phyloP scores from a whole-genome alignment of 306 rosid species.

The Elaeagnus macrophylla region DNA sequence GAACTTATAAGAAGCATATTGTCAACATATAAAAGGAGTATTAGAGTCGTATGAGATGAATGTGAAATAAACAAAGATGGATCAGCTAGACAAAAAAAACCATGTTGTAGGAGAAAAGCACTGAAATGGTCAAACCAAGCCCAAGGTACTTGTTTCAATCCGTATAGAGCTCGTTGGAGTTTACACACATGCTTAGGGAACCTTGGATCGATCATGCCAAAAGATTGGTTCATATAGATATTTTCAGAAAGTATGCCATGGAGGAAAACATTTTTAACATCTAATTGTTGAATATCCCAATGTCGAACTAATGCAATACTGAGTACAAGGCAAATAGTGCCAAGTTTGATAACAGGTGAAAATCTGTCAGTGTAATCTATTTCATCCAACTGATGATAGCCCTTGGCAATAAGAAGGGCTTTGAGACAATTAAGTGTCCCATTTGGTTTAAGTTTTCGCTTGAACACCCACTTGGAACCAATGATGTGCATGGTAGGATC shows the following conservation, averaged over 20 bases:
- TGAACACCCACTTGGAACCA: no score
- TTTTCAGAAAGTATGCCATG: not conserved
- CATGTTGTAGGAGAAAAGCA: constrained; percentile 1
- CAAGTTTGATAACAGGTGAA: not conserved
- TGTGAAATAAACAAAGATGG: constrained; percentile 4
- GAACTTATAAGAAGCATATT: not conserved
- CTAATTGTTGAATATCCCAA: not conserved
- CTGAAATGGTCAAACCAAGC: constrained; percentile 6
- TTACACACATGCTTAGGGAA: constrained; percentile 1
- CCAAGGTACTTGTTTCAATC: not conserved
- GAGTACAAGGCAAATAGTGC: not conserved
- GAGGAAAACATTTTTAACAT: not conserved
- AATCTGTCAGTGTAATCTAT: not conserved
- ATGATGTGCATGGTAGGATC: no score
- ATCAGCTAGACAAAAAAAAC: not conserved
- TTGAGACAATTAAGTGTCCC: no score
- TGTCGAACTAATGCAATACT: not conserved
- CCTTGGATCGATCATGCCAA: not conserved
- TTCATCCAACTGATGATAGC: no score
- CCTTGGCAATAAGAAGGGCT: no score
- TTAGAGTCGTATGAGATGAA: not conserved
- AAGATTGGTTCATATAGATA: constrained; percentile 3
- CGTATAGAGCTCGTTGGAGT: not conserved
- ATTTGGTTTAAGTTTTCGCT: no score
- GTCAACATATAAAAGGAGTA: constrained; percentile 2